A percentile compares a stretch with the other conserved stretches of the same genome.
Conservation (phyloP, 768 basidiomycete species). For the Suillus paluster region DNA sequence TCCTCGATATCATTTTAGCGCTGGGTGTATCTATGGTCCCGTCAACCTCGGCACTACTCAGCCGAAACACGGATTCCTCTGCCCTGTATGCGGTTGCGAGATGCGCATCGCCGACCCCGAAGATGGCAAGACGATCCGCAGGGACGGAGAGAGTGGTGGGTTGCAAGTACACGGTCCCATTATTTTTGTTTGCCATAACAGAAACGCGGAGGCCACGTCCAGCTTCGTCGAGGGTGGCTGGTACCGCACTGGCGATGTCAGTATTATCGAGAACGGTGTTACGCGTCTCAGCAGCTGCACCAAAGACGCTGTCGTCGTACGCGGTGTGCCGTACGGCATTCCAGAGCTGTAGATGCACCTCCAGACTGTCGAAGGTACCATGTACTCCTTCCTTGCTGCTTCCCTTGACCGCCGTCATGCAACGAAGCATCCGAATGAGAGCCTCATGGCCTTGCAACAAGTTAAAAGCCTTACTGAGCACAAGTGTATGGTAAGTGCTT, state of each 20-base stretch:
- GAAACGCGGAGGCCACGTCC: slow-evolving; percentile 51
- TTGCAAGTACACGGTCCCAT: slow-evolving; percentile 45
- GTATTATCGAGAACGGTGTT: slow-evolving; percentile 35
- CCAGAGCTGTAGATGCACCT: slow-evolving; percentile 44
- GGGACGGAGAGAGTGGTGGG: slow-evolving; percentile 38
- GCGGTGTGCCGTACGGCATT: slow-evolving; percentile 47
- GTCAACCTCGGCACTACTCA: slow-evolving; percentile 17
- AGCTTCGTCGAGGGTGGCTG: slow-evolving; percentile 53
- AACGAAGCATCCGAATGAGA: too few relatives aligned
- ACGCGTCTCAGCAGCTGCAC: slow-evolving; percentile 44
- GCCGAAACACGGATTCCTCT: slow-evolving; percentile 36
- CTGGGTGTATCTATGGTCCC: slow-evolving; percentile 42
- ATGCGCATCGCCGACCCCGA: slow-evolving; percentile 38
- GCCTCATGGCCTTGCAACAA: too few relatives aligned
- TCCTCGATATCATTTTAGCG: slow-evolving; percentile 13
- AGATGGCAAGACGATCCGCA: slow-evolving; percentile 26
- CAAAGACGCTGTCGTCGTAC: slow-evolving; percentile 49
- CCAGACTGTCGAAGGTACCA: slow-evolving; percentile 41
- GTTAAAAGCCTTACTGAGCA: too few relatives aligned
- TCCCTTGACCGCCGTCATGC: too few relatives aligned
- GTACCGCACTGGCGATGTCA: slow-evolving; percentile 63
- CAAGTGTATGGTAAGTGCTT: too few relatives aligned
- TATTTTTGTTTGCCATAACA: slow-evolving; percentile 47
- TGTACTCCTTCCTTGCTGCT: slow-evolving; percentile 39
- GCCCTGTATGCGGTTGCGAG: slow-evolving; percentile 29